These are phyloP conservation scores for Aspergillus coremiiformis DNA, from an alignment of 495 filamentous ascomycete species.

Conservation along the genomic window DNA sequence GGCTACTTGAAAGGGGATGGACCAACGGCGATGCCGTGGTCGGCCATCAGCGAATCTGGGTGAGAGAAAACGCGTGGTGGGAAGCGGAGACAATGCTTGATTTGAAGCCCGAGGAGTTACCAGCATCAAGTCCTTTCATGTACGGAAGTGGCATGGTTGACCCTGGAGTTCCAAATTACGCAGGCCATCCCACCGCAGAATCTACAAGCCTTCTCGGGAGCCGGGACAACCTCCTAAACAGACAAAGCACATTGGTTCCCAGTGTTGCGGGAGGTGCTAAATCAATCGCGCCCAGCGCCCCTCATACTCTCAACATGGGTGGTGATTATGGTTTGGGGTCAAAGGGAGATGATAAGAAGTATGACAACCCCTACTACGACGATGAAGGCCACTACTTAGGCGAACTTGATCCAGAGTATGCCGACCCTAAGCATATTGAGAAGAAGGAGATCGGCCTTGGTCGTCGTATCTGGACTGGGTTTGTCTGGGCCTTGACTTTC, in stretches of 20 bases:
- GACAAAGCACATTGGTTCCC: slow-evolving; percentile 55
- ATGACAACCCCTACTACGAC: slow-evolving; percentile 56
- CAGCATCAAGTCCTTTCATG: slow-evolving; percentile 24
- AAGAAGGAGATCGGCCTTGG: slow-evolving; percentile 53
- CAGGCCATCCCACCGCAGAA: slow-evolving; percentile 42
- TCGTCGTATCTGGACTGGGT: slow-evolving; percentile 68
- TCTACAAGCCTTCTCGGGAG: slow-evolving; percentile 58
- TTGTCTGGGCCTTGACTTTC: slow-evolving; percentile 83
- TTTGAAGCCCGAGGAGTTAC: slow-evolving; percentile 57
- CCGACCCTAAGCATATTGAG: slow-evolving; percentile 66
- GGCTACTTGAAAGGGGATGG: slow-evolving; percentile 94
- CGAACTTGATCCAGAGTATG: slow-evolving; percentile 67
- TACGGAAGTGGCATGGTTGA: slow-evolving; percentile 31
- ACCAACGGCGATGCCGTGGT: slow-evolving; percentile 94
- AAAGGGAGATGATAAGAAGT: slow-evolving; percentile 76
- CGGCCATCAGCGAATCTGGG: slow-evolving; percentile 87
- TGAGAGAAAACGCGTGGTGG: slow-evolving; percentile 93
- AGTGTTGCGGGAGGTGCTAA: slow-evolving; percentile 48
- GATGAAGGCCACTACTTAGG: slow-evolving; percentile 49
- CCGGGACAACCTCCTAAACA: slow-evolving; percentile 59
- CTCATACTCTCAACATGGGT: slow-evolving; percentile 49
- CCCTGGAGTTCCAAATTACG: slow-evolving; percentile 20
- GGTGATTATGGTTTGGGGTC: slow-evolving; percentile 83
- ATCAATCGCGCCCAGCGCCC: slow-evolving; percentile 65
- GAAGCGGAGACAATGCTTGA: slow-evolving; percentile 96